Percentiles rank a stretch among this genome's conserved stretches.
These are phyloP conservation scores for Populus nigra DNA, from an alignment of 345 rosid genomes.

Conservation along the genomic window DNA sequence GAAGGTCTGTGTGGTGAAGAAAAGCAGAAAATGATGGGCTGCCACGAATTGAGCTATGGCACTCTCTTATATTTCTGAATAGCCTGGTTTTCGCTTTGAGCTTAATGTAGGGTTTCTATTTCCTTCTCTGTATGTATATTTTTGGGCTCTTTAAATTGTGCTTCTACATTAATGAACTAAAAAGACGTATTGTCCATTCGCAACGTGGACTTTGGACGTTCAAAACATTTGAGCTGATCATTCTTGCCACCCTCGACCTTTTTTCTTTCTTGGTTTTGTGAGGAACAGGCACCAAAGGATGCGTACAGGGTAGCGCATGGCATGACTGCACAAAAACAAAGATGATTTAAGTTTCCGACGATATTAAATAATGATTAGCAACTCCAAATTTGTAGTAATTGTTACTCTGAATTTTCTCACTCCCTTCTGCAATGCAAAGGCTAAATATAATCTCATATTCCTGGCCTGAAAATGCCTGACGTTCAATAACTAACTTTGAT, in stretches of 20 bases:
- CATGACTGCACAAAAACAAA: too few species aligned
- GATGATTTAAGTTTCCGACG: too few species aligned
- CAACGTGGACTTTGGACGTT: neutral
- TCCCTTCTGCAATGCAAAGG: too few species aligned
- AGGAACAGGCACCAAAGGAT: too few species aligned
- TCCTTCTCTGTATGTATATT: neutral
- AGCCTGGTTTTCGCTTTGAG: neutral
- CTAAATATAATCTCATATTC: too few species aligned
- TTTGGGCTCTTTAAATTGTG: neutral
- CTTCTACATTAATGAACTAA: neutral
- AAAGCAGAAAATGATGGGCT: neutral
- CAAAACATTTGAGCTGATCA: neutral
- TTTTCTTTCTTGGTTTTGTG: too few species aligned
- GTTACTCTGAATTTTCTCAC: too few species aligned
- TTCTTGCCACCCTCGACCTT: too few species aligned
- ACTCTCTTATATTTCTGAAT: neutral
- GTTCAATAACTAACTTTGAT: neutral
- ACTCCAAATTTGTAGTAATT: too few species aligned
- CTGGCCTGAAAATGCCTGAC: neutral
- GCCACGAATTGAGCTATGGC: neutral
- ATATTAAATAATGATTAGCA: too few species aligned
- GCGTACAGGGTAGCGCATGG: too few species aligned
- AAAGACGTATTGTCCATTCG: neutral
- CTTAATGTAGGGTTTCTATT: neutral
- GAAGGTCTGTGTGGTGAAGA: slow-evolving; percentile 9